Conservation (phyloP, 805 yeast genomes). For the Monosporozyma siamensis region DNA sequence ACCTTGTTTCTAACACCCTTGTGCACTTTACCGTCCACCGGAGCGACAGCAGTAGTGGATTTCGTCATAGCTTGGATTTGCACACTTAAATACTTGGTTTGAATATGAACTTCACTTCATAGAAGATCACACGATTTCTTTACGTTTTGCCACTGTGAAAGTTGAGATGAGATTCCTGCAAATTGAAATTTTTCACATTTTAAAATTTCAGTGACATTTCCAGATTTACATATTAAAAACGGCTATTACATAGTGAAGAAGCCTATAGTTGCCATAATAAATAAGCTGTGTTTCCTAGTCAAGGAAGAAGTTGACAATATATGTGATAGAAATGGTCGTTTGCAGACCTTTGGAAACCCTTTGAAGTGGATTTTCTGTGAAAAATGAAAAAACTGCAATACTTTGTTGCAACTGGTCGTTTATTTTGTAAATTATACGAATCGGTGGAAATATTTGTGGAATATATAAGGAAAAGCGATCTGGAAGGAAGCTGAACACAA, state of each 20-base stretch:
- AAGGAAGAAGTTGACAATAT: no score
- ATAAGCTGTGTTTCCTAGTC: no score
- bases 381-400: background rate
- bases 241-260: no score
- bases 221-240: background rate
- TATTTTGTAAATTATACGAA: background rate
- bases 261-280: no score
- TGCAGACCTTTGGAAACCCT: no score
- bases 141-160: background rate
- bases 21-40: background rate
- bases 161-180: background rate
- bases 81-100: no score
- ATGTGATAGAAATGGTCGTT: no score
- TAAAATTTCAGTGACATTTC: background rate
- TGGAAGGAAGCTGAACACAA: no score
- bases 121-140: no score
- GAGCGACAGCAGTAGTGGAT: background rate
- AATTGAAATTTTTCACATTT: background rate
- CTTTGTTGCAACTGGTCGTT: background rate
- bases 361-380: no score
- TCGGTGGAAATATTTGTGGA: background rate
- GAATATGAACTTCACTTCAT: no score
- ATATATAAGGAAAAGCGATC: background rate
- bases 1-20: conserved; percentile 7
- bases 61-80: background rate